A percentile compares a stretch with the other conserved stretches of the same genome.
These are phyloP conservation scores for Saccharum hybrid DNA, from an alignment of 202 grass and related monocot species.

Conservation along the genomic window DNA sequence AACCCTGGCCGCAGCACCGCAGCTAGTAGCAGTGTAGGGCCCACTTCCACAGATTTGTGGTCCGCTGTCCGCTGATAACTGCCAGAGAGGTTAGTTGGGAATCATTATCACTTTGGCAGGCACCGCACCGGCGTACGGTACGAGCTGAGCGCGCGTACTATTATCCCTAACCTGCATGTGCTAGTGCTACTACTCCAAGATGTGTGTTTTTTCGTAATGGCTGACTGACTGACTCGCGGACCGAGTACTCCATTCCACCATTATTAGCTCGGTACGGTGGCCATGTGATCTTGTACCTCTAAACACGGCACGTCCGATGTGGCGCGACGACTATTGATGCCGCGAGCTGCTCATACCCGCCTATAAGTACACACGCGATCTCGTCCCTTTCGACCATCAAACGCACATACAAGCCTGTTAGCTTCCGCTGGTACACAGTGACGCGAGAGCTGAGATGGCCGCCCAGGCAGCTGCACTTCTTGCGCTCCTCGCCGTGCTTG, in stretches of 20 bases:
- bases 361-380: constrained; percentile 47
- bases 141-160: not conserved
- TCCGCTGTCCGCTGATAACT: not conserved
- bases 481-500: constrained; percentile 34
- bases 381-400: constrained; percentile 4
- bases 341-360: not conserved
- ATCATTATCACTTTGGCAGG: not conserved
- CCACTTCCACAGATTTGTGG: not conserved
- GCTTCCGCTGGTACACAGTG: no score
- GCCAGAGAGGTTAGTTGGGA: not conserved
- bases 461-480: not conserved
- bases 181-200: not conserved
- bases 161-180: constrained; percentile 33
- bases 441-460: not conserved
- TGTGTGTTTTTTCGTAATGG: constrained; percentile 22
- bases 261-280: constrained; percentile 38
- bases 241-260: constrained; percentile 35
- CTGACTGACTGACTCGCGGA: constrained; percentile 39
- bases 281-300: constrained; percentile 46
- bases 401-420: no score
- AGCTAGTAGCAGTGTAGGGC: not conserved
- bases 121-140: constrained; percentile 21
- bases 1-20: not conserved
- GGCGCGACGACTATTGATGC: constrained; percentile 17
- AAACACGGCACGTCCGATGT: constrained; percentile 31